Conservation (phyloP, 768 basidiomycete genomes). For the Lentinula sp. region DNA sequence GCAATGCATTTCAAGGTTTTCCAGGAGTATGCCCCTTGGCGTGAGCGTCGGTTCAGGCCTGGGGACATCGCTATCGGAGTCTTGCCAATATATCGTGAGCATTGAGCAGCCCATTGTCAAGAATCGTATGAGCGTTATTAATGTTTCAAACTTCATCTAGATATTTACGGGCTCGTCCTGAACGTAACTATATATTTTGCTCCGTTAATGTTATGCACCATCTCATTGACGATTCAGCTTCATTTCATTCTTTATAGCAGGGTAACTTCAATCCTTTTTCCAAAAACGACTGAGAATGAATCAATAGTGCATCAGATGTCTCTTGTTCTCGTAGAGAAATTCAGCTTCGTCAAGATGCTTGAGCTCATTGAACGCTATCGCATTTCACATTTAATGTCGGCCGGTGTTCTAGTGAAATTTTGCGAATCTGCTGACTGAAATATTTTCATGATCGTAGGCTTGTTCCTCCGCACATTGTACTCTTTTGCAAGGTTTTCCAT, state of each 20-base stretch:
- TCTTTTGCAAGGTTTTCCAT: constrained; percentile 45
- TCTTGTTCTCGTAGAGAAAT: constrained; percentile 55
- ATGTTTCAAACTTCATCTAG: constrained; percentile 15
- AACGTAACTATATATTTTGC: constrained; percentile 28
- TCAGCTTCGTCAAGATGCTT: constrained; percentile 57
- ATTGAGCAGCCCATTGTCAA: not conserved
- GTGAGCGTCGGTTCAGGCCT: constrained; percentile 47
- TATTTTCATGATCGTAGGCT: constrained; percentile 24
- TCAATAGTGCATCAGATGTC: constrained; percentile 28
- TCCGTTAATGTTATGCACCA: not conserved
- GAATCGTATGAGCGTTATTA: not conserved
- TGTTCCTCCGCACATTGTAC: constrained; percentile 51
- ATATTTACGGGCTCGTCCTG: constrained; percentile 64
- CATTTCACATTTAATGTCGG: constrained; percentile 49
- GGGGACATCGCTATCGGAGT: constrained; percentile 59
- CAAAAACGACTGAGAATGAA: not conserved
- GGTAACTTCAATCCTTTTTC: constrained; percentile 27
- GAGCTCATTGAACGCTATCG: constrained; percentile 52
- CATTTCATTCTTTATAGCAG: constrained; percentile 52
- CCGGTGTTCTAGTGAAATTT: not conserved
- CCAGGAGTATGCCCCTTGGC: constrained; percentile 33
- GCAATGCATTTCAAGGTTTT: constrained; percentile 47
- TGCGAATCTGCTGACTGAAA: not conserved
- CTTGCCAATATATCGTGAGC: constrained; percentile 57
- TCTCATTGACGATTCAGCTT: constrained; percentile 28